Evolutionary conservation across 768 basidiomycete genomes (phyloP).

Genomic region (Gyrodon lividus): DNA sequence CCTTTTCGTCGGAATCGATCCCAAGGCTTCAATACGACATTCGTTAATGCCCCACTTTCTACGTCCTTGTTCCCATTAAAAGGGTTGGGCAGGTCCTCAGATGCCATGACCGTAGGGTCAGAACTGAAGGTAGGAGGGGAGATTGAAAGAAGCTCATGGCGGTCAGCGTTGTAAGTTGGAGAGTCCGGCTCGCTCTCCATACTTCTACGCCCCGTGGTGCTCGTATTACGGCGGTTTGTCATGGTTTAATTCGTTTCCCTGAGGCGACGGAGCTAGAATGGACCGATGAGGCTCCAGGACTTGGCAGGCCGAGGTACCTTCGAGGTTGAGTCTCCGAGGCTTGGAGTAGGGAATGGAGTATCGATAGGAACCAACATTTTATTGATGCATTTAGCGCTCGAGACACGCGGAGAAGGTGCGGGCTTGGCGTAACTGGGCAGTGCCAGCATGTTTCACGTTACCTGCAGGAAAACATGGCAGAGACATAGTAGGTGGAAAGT

Average conservation of each 20-base stretch:
- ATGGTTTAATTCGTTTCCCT: background rate
- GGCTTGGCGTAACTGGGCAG: too few species aligned
- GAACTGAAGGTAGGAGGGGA: background rate
- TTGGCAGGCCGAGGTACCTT: background rate
- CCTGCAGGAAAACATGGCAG: too few species aligned
- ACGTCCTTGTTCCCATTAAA: background rate
- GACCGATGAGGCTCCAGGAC: background rate
- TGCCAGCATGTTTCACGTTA: too few species aligned
- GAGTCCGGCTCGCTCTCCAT: background rate
- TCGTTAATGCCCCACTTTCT: background rate
- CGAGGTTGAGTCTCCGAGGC: background rate
- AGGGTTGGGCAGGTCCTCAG: background rate
- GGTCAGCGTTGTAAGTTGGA: background rate
- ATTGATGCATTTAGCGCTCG: too few species aligned
- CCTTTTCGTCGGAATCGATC: constrained; percentile 30
- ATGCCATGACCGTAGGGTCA: background rate
- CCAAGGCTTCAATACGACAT: background rate
- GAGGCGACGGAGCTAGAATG: background rate
- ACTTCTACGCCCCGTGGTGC: background rate
- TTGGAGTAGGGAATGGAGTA: too few species aligned
- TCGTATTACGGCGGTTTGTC: constrained; percentile 1
- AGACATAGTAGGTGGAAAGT: too few species aligned
- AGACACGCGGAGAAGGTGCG: too few species aligned
- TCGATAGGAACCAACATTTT: too few species aligned
- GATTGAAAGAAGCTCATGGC: background rate